These are phyloP conservation scores for Neonectria sp. DNA, from an alignment of 2,329 filamentous ascomycete genomes.

Conservation along the genomic window DNA sequence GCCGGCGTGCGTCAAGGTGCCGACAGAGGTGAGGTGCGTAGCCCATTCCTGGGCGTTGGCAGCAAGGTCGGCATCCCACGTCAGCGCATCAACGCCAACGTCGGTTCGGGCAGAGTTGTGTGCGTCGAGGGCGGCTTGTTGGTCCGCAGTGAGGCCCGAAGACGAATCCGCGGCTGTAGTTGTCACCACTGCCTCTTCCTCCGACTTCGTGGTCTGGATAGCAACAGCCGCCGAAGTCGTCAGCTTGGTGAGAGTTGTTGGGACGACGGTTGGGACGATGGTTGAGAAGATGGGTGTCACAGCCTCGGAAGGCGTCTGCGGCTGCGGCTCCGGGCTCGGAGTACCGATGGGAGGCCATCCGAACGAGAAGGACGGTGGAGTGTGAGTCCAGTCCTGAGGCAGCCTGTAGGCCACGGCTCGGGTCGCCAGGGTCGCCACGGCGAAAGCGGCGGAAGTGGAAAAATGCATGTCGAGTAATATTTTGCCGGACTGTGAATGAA, in stretches of 20 bases:
- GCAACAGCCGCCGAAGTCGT: slow-evolving; percentile 19
- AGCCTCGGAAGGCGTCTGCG: neutral
- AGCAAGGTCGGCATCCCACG: slow-evolving; percentile 43
- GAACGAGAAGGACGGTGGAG: neutral
- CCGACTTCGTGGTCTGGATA: slow-evolving; percentile 15
- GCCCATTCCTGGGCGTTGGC: slow-evolving; percentile 46
- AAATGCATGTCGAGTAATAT: neutral
- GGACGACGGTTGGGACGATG: neutral
- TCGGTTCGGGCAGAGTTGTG: slow-evolving; percentile 44
- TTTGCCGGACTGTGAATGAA: neutral
- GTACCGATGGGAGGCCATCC: neutral
- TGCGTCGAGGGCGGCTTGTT: slow-evolving; percentile 43
- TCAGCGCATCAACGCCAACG: slow-evolving; percentile 36
- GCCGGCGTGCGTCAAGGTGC: slow-evolving; percentile 39
- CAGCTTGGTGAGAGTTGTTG: slow-evolving; percentile 18
- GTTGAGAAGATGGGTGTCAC: neutral
- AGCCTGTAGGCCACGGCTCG: neutral
- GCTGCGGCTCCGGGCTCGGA: neutral
- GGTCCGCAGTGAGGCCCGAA: slow-evolving; percentile 34
- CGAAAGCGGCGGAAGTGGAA: neutral
- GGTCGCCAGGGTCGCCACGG: neutral
- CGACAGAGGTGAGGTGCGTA: slow-evolving; percentile 37
- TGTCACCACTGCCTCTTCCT: neutral
- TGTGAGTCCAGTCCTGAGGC: neutral
- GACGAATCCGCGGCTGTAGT: slow-evolving; percentile 13